phyloP scores from a whole-genome alignment of 768 basidiomycete genomes.

The Lepiota subincarnata region DNA sequence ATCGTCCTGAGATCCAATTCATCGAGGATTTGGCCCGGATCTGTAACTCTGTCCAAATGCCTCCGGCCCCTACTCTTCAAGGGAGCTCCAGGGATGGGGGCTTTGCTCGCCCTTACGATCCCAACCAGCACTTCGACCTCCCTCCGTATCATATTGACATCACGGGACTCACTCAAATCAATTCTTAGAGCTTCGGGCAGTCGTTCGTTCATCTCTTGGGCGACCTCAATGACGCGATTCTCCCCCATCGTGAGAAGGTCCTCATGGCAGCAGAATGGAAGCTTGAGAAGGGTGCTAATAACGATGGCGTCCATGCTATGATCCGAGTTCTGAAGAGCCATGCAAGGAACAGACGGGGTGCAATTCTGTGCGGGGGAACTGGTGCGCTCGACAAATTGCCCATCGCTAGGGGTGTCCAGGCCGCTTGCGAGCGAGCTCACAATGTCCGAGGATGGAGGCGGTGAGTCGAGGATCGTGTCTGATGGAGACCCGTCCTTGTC shows the following conservation, averaged over 20 bases:
- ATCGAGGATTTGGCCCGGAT: conserved; percentile 2
- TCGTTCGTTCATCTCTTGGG: conserved; percentile 48
- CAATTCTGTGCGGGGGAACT: neutral
- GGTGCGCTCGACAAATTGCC: neutral
- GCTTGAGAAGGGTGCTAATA: conserved; percentile 53
- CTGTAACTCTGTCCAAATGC: conserved; percentile 5
- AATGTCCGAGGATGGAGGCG: conserved; percentile 1
- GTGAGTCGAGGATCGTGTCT: neutral
- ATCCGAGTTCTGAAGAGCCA: conserved; percentile 63
- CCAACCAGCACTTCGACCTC: conserved; percentile 62
- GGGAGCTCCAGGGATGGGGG: conserved; percentile 33
- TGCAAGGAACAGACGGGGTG: conserved; percentile 18
- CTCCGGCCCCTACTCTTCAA: conserved; percentile 22
- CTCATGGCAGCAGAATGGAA: conserved; percentile 73
- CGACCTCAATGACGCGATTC: conserved; percentile 48
- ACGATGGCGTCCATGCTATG: conserved; percentile 49
- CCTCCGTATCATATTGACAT: conserved; percentile 42
- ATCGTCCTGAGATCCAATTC: conserved; percentile 14
- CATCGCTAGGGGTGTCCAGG: neutral
- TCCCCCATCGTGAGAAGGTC: conserved; percentile 65
- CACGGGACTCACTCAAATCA: conserved; percentile 25
- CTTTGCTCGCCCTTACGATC: conserved; percentile 25
- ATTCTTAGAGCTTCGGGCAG: conserved; percentile 53
- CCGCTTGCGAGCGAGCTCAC: neutral
- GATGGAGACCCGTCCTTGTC: neutral